Percentiles rank a stretch among this genome's conserved stretches.
Conservation (phyloP, 345 rosid genomes). For the Hirschfeldia incana region DNA sequence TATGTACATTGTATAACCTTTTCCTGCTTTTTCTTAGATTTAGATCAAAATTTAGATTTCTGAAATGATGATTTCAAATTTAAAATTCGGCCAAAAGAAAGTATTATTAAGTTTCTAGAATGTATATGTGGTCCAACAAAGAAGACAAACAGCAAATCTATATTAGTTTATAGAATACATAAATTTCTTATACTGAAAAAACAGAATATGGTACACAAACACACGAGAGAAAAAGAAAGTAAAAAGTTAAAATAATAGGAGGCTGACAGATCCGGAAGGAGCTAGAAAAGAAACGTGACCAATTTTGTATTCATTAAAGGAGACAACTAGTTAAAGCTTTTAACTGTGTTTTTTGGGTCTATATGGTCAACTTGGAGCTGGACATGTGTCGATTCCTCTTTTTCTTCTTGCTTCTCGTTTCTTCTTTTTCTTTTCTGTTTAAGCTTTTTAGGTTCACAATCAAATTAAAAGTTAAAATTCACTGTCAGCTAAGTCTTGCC, state of each 20-base stretch:
- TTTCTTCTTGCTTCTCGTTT: slow-evolving; percentile 28
- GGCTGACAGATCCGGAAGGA: slow-evolving; percentile 38
- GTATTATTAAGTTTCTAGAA: neutral
- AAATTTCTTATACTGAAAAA: neutral
- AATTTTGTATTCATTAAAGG: slow-evolving; percentile 33
- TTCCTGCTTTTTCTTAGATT: neutral
- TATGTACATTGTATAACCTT: neutral
- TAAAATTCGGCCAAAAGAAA: neutral
- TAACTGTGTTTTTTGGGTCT: slow-evolving; percentile 7
- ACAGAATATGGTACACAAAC: slow-evolving; percentile 6
- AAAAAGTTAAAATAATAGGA: neutral
- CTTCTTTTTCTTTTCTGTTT: neutral
- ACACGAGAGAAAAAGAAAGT: neutral
- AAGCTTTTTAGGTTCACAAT: neutral
- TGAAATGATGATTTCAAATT: neutral
- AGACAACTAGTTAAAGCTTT: slow-evolving; percentile 31
- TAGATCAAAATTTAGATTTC: neutral
- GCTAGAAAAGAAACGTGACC: slow-evolving; percentile 37
- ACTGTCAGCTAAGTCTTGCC: neutral
- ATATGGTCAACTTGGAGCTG: slow-evolving; percentile 18
- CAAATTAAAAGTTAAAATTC: neutral
- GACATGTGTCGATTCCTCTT: slow-evolving; percentile 19
- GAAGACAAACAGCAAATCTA: slow-evolving; percentile 17
- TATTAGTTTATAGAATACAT: neutral
- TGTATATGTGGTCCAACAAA: slow-evolving; percentile 1